These are phyloP conservation scores for Chlorella vulgaris DNA, from an alignment of 139 green algal species.

Conservation along the genomic window DNA sequence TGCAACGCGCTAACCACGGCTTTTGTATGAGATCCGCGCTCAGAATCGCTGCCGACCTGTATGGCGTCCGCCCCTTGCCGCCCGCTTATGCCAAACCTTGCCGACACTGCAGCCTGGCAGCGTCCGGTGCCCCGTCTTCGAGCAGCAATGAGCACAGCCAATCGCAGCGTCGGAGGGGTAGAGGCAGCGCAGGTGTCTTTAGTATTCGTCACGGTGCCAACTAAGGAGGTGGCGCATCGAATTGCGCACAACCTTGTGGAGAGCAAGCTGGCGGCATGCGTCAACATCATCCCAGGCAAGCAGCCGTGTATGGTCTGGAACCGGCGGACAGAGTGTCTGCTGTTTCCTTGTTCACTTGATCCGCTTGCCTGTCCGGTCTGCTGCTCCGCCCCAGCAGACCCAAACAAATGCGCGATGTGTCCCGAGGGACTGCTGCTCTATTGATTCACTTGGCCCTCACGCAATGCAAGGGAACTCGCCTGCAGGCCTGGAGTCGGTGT, in stretches of 20 bases:
- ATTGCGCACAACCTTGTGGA: slow-evolving; percentile 65
- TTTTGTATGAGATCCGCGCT: too few species aligned
- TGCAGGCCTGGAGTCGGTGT: slow-evolving; percentile 73
- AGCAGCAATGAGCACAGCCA: neutral
- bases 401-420: neutral
- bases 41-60: too few species aligned
- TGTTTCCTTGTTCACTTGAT: too few species aligned
- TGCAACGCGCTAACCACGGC: too few species aligned
- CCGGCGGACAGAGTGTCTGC: too few species aligned
- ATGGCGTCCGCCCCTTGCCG: too few species aligned
- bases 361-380: neutral
- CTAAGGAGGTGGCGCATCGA: slow-evolving; percentile 42
- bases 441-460: too few species aligned
- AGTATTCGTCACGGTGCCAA: slow-evolving; percentile 15
- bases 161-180: neutral
- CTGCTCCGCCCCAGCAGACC: neutral
- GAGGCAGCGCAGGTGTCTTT: neutral
- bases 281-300: slow-evolving; percentile 78
- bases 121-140: neutral
- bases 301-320: too few species aligned
- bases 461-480: too few species aligned
- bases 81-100: too few species aligned
- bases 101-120: slow-evolving; percentile 9
- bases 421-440: too few species aligned
- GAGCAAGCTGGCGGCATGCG: slow-evolving; percentile 76